Evolutionary conservation across 164 flowering plant genomes (phyloP).

Genomic region (Magnolia changhungtana): DNA sequence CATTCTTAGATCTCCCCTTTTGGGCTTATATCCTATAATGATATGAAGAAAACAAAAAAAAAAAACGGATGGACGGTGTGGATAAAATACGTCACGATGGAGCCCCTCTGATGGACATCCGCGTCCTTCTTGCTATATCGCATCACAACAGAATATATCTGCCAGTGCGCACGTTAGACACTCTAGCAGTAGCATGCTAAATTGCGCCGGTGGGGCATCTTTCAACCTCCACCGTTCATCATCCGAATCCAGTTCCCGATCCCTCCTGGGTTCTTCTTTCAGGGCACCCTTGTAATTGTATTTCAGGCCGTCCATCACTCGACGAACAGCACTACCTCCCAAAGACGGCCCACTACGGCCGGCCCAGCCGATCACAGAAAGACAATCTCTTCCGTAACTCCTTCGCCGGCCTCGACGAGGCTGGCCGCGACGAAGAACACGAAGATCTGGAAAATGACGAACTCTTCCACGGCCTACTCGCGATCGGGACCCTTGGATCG

Average conservation of each 20-base stretch:
- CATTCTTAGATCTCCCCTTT: no score
- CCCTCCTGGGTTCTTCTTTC: slow-evolving; percentile 13
- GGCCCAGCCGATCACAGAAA: slow-evolving; percentile 26
- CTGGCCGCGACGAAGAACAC: slow-evolving; percentile 33
- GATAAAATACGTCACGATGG: no score
- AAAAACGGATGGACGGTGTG: no score
- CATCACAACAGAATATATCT: background rate
- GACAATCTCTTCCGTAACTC: slow-evolving; percentile 52
- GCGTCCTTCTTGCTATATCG: background rate
- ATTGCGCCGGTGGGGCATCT: background rate
- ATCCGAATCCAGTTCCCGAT: background rate
- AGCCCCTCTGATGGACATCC: no score
- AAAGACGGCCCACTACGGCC: slow-evolving; percentile 38
- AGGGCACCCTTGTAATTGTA: slow-evolving; percentile 39
- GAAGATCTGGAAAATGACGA: slow-evolving; percentile 29
- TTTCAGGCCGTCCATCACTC: slow-evolving; percentile 58
- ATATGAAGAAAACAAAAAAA: no score
- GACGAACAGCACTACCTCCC: slow-evolving; percentile 41
- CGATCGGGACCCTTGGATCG: slow-evolving; percentile 79
- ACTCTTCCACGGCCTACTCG: slow-evolving; percentile 65
- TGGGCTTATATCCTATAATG: no score
- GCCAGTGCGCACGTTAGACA: background rate
- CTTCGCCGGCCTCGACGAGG: slow-evolving; percentile 57
- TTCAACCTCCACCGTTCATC: background rate
- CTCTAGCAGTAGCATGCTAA: background rate